Evolutionary conservation across 2,329 filamentous ascomycete genomes (phyloP), one percentile per base, ranked within the genome.

Genomic region (Penicillium corylophilum): DNA sequence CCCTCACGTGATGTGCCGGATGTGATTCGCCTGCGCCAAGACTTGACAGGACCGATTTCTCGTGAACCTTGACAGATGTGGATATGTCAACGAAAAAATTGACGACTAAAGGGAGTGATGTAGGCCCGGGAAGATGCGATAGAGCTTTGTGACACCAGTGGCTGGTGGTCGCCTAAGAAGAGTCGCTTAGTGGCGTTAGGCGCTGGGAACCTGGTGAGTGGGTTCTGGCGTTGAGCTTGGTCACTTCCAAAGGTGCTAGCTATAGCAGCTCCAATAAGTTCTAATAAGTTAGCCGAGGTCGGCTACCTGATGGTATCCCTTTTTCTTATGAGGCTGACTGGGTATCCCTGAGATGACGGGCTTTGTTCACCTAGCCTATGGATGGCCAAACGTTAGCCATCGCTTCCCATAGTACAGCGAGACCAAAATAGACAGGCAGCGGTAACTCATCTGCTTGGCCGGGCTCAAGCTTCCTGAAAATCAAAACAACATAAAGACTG

Each of bases 1-100:
- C 45, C 23, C 35, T 70, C 68, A 71, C 64, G 66, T 71, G 68
- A 62, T 35, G 41, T 56, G 38, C 55, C 53, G 49, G 52, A 55
- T 57, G 53, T 66, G 59, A 68, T 68, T 68, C 60, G 64, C 46
- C 52, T 20, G 46, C 29, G 65, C 65, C 64, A 66, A 66, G 62
- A 54, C 57, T 26, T 41, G 39, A 41, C 23, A 16, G 22, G 5
- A 8, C 22, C 39, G 22, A 23, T 23, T 41, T 2, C 13, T 40
- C 4, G 22, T 24, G 22, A 24, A 8, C 4, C 6, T 15, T 13
- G 22, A 41, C 22, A 8, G n/a, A 24, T 13, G 16, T 20, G 20
- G 5, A 2, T 18, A 12, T 20, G 35, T 20, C 3, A 38, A 20
- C 10, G 9, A 4, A 20, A 20, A 20, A 12, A 18, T 38, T 12